These are phyloP conservation scores for Eleusine coracana DNA, from an alignment of 176 grass and related monocot genomes.

Conservation along the genomic window DNA sequence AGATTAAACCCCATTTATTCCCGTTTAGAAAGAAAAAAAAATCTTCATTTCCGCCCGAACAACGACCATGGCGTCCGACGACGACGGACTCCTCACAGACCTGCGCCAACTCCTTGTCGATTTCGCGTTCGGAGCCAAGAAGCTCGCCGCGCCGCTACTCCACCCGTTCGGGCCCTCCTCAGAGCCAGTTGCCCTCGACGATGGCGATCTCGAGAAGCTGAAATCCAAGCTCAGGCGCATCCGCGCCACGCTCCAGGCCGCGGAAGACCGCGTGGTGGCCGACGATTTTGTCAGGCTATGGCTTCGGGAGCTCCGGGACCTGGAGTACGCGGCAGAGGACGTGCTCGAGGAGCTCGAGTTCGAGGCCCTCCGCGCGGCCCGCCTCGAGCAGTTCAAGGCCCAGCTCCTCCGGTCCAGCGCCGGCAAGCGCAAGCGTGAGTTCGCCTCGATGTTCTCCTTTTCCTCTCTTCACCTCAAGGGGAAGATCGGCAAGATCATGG, in stretches of 20 bases:
- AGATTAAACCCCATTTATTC: no score
- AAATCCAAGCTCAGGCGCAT: slow-evolving; percentile 33
- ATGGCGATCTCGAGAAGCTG: slow-evolving; percentile 24
- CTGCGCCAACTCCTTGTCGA: slow-evolving; percentile 23
- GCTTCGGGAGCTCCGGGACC: slow-evolving; percentile 42
- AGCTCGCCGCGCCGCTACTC: slow-evolving; percentile 22
- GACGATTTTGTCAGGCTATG: slow-evolving; percentile 41
- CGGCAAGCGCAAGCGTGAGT: slow-evolving; percentile 42
- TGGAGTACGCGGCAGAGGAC: slow-evolving; percentile 43
- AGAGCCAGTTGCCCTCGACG: background rate
- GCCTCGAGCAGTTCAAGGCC: slow-evolving; percentile 41
- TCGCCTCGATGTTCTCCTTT: slow-evolving; percentile 27
- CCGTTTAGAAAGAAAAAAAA: no score
- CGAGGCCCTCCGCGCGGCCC: slow-evolving; percentile 37
- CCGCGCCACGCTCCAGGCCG: slow-evolving; percentile 40
- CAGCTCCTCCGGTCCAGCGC: slow-evolving; percentile 23
- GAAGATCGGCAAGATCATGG: slow-evolving; percentile 37
- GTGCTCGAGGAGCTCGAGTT: slow-evolving; percentile 49
- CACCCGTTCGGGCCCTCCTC: slow-evolving; percentile 24
- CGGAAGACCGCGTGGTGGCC: slow-evolving; percentile 29
- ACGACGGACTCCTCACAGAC: slow-evolving; percentile 21
- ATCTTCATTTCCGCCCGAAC: no score
- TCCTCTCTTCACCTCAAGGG: slow-evolving; percentile 24
- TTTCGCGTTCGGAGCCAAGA: slow-evolving; percentile 29
- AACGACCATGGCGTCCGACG: background rate